These are phyloP conservation scores for Emergomyces orientalis DNA, from an alignment of 2,329 filamentous ascomycete species.

Conservation along the genomic window DNA sequence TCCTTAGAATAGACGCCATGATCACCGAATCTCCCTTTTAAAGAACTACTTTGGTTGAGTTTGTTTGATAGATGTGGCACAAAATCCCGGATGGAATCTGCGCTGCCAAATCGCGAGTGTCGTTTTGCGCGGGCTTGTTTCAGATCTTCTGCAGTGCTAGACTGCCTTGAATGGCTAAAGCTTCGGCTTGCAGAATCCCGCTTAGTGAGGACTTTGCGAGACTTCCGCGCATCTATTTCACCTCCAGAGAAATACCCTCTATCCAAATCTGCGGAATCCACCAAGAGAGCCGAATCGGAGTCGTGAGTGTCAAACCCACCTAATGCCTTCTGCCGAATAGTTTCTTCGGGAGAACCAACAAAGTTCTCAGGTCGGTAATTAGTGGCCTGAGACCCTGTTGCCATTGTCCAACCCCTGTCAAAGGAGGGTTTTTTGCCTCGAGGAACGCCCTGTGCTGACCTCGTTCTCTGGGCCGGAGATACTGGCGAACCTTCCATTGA, in stretches of 20 bases:
- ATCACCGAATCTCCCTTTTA: conserved; percentile 48
- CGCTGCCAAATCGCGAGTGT: conserved; percentile 70
- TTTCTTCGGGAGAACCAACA: conserved; percentile 23
- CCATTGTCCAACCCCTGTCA: conserved; percentile 51
- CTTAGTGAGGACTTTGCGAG: conserved; percentile 71
- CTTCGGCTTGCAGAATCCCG: conserved; percentile 40
- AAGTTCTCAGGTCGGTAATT: conserved; percentile 25
- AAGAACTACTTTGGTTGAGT: conserved; percentile 55
- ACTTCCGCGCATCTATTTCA: conserved; percentile 64
- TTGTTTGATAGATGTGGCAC: conserved; percentile 45
- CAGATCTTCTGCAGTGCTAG: conserved; percentile 67
- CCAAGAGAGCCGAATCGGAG: conserved; percentile 25
- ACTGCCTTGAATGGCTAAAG: conserved; percentile 55
- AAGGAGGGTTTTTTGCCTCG: conserved; percentile 51
- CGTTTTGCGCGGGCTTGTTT: conserved; percentile 58
- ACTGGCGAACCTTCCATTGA: conserved; percentile 61
- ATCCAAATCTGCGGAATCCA: conserved; percentile 54
- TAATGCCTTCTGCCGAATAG: conserved; percentile 16
- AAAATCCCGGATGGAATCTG: conserved; percentile 60
- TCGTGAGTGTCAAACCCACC: conserved; percentile 21
- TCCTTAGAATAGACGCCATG: conserved; percentile 49
- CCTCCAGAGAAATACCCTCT: conserved; percentile 89
- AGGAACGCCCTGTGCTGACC: conserved; percentile 22
- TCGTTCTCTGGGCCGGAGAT: conserved; percentile 17
- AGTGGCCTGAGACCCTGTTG: conserved; percentile 27